Evolutionary conservation across 2,329 filamentous ascomycete genomes (phyloP).

Genomic region (Calycina herbarum): DNA sequence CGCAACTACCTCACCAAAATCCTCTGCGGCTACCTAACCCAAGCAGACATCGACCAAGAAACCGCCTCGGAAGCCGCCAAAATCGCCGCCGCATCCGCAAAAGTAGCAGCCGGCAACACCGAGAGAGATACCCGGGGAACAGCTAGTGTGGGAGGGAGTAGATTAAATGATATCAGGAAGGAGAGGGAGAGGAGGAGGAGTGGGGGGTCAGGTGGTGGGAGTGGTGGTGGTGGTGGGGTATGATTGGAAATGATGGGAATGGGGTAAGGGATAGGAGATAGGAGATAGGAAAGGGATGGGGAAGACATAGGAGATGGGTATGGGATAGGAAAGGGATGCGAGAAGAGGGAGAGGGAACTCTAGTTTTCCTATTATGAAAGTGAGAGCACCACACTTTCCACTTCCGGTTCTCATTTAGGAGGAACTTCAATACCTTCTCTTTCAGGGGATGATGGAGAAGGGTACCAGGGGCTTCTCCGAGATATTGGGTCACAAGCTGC

Average conservation of each 20-base stretch:
- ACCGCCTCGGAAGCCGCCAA: not conserved
- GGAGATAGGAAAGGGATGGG: too few species aligned
- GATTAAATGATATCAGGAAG: not conserved
- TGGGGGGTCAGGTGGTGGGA: not conserved
- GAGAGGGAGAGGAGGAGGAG: not conserved
- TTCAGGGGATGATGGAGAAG: too few species aligned
- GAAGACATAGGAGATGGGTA: too few species aligned
- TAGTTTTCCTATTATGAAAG: too few species aligned
- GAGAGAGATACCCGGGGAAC: not conserved
- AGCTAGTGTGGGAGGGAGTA: not conserved
- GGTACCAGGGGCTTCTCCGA: too few species aligned
- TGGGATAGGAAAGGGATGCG: too few species aligned
- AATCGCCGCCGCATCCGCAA: not conserved
- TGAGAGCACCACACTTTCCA: too few species aligned
- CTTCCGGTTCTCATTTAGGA: too few species aligned
- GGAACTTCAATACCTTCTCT: too few species aligned
- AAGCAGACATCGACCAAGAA: conserved; percentile 11
- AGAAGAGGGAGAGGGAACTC: too few species aligned
- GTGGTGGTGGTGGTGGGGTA: not conserved
- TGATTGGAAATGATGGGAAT: not conserved
- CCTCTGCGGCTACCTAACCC: conserved; percentile 48
- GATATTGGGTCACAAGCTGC: too few species aligned
- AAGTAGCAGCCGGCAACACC: not conserved
- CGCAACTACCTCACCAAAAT: conserved; percentile 57
- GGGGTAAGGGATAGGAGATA: not conserved